A percentile compares a stretch with the other conserved stretches of the same genome.
These are phyloP conservation scores for Thuidium tamariscinum DNA, from an alignment of 225 moss, liverwort and hornwort genomes.

Conservation along the genomic window DNA sequence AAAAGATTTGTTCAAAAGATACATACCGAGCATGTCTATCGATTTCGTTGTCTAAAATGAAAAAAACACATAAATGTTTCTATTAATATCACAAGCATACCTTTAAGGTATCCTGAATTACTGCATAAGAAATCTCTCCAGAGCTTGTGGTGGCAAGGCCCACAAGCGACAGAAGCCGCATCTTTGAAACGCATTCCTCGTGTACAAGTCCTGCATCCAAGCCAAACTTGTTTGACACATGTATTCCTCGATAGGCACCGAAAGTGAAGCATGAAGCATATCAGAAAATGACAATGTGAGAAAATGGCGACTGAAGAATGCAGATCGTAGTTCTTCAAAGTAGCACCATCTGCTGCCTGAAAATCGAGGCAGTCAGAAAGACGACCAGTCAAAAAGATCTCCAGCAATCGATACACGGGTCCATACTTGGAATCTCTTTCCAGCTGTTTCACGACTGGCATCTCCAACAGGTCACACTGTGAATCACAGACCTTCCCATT, in stretches of 20 bases:
- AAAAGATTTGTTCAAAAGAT: not conserved
- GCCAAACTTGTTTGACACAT: not conserved
- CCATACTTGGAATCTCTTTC: conserved; percentile 64
- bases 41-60: not conserved
- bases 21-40: not conserved
- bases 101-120: conserved; percentile 84
- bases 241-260: not conserved
- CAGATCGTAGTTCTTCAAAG: conserved; percentile 64
- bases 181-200: conserved; percentile 81
- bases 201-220: conserved; percentile 65
- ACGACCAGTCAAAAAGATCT: conserved; percentile 79
- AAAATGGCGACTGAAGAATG: not conserved
- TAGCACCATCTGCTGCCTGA: conserved; percentile 49
- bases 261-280: not conserved
- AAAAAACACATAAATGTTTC: not conserved
- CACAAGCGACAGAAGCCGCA: conserved; percentile 83
- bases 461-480: conserved; percentile 87
- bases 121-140: conserved; percentile 69
- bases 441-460: conserved; percentile 64
- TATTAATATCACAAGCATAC: conserved; percentile 2
- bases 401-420: conserved; percentile 66
- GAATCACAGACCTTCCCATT: not conserved
- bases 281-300: too few species aligned
- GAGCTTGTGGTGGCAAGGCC: conserved; percentile 82
- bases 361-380: conserved; percentile 78